Evolutionary conservation across 1,284 basidiomycete genomes (phyloP), one percentile per base, ranked within the genome.

Genomic region (Ganoderma meredithae): DNA sequence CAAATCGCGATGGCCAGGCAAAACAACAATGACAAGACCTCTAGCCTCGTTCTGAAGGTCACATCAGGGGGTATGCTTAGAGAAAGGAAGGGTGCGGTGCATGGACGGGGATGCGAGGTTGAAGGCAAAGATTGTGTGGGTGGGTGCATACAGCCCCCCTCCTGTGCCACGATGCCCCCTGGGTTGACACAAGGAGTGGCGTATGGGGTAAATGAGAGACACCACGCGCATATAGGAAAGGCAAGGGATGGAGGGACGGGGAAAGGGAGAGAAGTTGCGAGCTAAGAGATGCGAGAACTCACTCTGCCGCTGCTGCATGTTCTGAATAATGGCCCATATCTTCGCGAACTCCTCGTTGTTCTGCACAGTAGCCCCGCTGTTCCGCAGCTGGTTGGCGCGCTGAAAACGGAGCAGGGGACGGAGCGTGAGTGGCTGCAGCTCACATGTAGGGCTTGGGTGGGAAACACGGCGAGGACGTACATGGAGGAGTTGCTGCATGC

Each of bases 291-390:
- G 39, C 7, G 17, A 61, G 43, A 41, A 74, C 75, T 69, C 63
- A 77, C 76, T 71, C 47, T 76, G 74, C 31, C 75, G 72, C 53
- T 71, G 76, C 64, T 79, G 78, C 49, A 80, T 73, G 22, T 67
- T 69, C 36, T 74, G 66, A 13, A 82, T 69, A 65, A 80, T 71
- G 47, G 75, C 77, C 22, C 76, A 70, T 60, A 81, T 75, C 67
- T 73, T 78, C 44, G 76, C 79, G 44, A 82, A 75, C 69, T 83
- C 82, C 52, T 76, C 74, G 31, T 72, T 75, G 19, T 75, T 81
- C 65, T 83, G 81, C 7, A 76, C 72, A 10, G 82, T 82, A 62
- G 68, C 73, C 19, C 82, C 82, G 55, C 73, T 74, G 25, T 69
- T 64, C 40, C 76, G 77, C 15, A 83, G 77, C 19, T 61, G 19